Evolutionary conservation across 805 yeast genomes (phyloP), one percentile per base, ranked within the genome.

Genomic region (Wickerhamiella galacta): DNA sequence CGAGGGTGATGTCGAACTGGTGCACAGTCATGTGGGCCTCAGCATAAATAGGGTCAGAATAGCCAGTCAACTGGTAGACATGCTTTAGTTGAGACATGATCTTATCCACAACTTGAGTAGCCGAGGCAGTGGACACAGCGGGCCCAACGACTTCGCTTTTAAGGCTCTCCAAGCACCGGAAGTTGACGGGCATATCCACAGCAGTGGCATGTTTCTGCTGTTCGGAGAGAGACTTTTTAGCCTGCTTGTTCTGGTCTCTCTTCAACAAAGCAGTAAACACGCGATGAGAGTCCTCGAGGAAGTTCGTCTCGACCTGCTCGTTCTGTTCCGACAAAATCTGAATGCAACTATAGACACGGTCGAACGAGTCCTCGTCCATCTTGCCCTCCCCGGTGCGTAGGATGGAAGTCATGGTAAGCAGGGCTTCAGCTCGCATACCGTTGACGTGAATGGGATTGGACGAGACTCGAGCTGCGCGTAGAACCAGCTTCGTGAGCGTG

Each of bases 11-110:
- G 54, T 92, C 96, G 53, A 78, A 90, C 58, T 92, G 96, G 49
- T 85, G 93, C n/a, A 82, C 90, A 44, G 80, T 80, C 44, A 90
- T 81, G 49, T 78, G 81, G 1, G 95, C 98, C 60, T 90, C 99
- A 5, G 95, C 96, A 53, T 90, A 90, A 21, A 90, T 92, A 15
- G 96, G 93, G 54, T 90, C 99, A 0, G 95, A 79, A 57, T 83
- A 90, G 12, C 99, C 99, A n/a, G 98, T 87, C 44, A 90, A 68
- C 53, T 81, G 96, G 31, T 82, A 74, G 47, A 92, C 79, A 55
- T 81, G 83, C 55, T 72, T 77, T 49, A 90, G 67, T 57, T 81
- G 77, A 1, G 95, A 82, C 4, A 79, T 63, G 40, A 42, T 39
- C 25, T 43, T 41, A 19, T 42, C 43, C 25, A 34, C 40, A 3